These are phyloP conservation scores for Tylopilus felleus DNA, from an alignment of 768 basidiomycete genomes.

Conservation along the genomic window DNA sequence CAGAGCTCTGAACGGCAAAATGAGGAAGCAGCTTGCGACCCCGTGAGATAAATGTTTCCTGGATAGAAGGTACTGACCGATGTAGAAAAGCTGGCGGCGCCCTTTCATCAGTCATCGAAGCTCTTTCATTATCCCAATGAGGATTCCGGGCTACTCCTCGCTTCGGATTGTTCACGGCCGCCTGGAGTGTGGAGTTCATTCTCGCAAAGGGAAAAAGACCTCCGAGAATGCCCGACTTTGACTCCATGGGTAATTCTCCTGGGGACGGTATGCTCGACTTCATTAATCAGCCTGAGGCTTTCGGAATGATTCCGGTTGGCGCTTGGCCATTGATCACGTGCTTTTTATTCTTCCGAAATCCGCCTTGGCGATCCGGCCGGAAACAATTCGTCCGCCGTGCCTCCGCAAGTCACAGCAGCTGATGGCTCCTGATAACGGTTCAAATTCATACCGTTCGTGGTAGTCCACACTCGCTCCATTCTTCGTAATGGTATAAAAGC, in stretches of 20 bases:
- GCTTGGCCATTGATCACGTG: slow-evolving; percentile 13
- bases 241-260: neutral
- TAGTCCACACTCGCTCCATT: neutral
- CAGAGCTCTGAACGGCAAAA: neutral
- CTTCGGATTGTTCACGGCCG: neutral
- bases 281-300: neutral
- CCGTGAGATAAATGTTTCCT: slow-evolving; percentile 7
- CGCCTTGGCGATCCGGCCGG: neutral
- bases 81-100: neutral
- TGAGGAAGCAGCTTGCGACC: neutral
- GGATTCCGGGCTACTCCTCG: neutral
- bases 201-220: neutral
- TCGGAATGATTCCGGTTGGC: slow-evolving; percentile 6
- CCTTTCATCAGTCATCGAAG: slow-evolving; percentile 3
- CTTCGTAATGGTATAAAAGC: slow-evolving; percentile 19
- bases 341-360: neutral
- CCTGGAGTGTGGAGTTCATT: neutral
- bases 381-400: neutral
- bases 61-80: neutral
- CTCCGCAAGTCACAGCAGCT: neutral
- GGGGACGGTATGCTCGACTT: neutral
- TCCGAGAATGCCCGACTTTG: slow-evolving; percentile 10
- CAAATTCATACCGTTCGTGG: neutral
- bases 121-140: neutral
- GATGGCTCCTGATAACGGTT: neutral